Conservation (phyloP, 116 monocot species). For the Phalaenopsis hybrid region DNA sequence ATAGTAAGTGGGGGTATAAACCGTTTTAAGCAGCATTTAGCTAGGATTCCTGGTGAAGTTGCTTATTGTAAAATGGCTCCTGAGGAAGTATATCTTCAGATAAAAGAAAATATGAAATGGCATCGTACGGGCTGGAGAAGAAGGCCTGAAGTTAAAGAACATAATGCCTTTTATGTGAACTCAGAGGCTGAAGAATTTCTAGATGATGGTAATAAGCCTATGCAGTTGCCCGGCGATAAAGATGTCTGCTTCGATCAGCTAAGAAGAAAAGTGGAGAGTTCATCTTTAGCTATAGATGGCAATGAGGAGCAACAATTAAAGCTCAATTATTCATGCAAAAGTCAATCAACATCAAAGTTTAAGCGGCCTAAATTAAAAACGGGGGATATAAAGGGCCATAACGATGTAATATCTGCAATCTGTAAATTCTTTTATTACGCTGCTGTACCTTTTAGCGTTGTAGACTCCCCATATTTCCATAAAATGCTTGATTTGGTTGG, state of each 20-base stretch:
- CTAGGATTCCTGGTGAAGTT: constrained; percentile 63
- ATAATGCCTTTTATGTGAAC: constrained; percentile 15
- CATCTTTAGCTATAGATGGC: no score
- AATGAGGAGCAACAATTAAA: background rate
- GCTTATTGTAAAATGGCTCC: constrained; percentile 61
- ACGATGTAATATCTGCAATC: constrained; percentile 46
- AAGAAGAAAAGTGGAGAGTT: constrained; percentile 5
- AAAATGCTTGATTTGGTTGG: constrained; percentile 45
- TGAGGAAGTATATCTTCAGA: constrained; percentile 53
- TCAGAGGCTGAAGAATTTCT: constrained; percentile 25
- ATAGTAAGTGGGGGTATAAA: constrained; percentile 62
- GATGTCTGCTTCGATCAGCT: constrained; percentile 12
- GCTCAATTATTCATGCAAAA: constrained; percentile 13
- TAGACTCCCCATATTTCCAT: constrained; percentile 42
- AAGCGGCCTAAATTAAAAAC: constrained; percentile 20
- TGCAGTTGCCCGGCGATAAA: constrained; percentile 9
- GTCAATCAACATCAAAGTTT: background rate
- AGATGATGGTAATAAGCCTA: constrained; percentile 18
- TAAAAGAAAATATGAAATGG: constrained; percentile 69
- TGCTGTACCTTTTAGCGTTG: constrained; percentile 32
- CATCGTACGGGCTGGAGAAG: constrained; percentile 46
- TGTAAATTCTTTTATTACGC: constrained; percentile 51
- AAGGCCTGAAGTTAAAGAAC: constrained; percentile 28
- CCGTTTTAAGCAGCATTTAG: constrained; percentile 61
- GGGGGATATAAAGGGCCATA: constrained; percentile 21